Evolutionary conservation across 768 basidiomycete genomes (phyloP), one percentile per base, ranked within the genome.

Genomic region (Lepiota venenata): DNA sequence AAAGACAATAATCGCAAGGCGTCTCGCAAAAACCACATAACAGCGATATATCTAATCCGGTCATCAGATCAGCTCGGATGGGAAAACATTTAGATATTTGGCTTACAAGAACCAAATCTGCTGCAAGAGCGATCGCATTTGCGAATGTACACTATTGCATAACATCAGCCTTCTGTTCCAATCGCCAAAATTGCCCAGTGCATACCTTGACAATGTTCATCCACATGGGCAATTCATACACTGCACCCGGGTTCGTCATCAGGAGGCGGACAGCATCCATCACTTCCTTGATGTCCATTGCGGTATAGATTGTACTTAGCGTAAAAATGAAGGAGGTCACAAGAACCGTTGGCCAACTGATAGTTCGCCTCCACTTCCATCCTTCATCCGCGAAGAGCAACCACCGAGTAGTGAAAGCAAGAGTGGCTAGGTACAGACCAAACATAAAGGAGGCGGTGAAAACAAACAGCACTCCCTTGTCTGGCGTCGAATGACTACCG

Each of bases 301-400:
- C 46, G 9, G 36, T 29, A 36, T 47, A 47, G 15, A 37, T 6
- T n/a, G 36, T 12, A 18, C 36, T 47, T 16, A 47, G 32, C 11
- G 29, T 0, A 35, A 47, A 38, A 32, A 46, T 45, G 6, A 47
- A 11, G 42, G 29, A 20, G 4, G 49, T 16, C 12, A 37, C 35
- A 16, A 40, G 11, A 4, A 51, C 20, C 1, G 20, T 47, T 1
- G 29, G 14, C 48, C 55, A 56, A 25, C 35, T 27, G 22, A 56
- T 56, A 6, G 21, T 16, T 11, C 48, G 41, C 20, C 49, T 49
- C 10, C 22, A 7, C 12, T 21, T 39, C 55, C 55, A 56, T 38
- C 55, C 55, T 40, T 50, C 47, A 27, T 56, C 55, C 9, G 41
- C 21, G 12, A 56, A 50, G 27, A 54, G 16, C n/a, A 56, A 38